Percentiles rank a stretch among this genome's conserved stretches.
Conservation (phyloP, 192 early-diverging fungal genomes). For the Coemansia sp. region DNA sequence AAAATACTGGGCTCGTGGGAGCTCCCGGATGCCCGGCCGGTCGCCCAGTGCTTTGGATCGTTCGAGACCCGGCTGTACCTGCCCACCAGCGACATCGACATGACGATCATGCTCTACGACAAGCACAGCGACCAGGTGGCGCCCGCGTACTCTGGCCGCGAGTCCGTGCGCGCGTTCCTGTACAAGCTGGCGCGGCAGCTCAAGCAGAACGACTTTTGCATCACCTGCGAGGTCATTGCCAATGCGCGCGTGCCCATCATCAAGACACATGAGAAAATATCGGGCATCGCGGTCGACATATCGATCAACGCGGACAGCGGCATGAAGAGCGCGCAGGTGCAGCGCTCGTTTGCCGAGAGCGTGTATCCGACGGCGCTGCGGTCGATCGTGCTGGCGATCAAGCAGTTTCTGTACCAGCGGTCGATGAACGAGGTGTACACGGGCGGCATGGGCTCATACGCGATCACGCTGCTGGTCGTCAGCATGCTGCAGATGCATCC, state of each 20-base stretch:
- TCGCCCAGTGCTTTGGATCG: slow-evolving; percentile 75
- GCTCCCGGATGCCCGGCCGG: slow-evolving; percentile 13
- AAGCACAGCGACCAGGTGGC: slow-evolving; percentile 10
- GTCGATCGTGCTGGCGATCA: slow-evolving; percentile 76
- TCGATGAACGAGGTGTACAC: slow-evolving; percentile 81
- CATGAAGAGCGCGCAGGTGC: slow-evolving; percentile 56
- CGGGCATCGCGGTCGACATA: slow-evolving; percentile 76
- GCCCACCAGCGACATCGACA: slow-evolving; percentile 78
- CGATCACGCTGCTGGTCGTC: slow-evolving; percentile 70
- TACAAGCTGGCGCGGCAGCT: slow-evolving; percentile 53
- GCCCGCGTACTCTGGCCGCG: slow-evolving; percentile 16
- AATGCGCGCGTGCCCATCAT: slow-evolving; percentile 87
- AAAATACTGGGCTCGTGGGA: slow-evolving; percentile 41
- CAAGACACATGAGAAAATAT: slow-evolving; percentile 79
- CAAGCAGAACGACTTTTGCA: slow-evolving; percentile 40
- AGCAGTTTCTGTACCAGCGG: slow-evolving; percentile 77
- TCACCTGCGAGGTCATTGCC: slow-evolving; percentile 57
- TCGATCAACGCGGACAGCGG: slow-evolving; percentile 75
- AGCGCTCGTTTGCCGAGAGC: slow-evolving; percentile 57
- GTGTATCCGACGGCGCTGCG: slow-evolving; percentile 58
- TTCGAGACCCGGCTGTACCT: slow-evolving; percentile 86
- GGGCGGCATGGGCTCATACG: slow-evolving; percentile 88
- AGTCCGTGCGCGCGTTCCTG: slow-evolving; percentile 29
- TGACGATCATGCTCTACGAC: slow-evolving; percentile 43
- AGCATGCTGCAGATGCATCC: slow-evolving; percentile 91